These are phyloP conservation scores for Cordyceps farinosa DNA, from an alignment of 2,329 filamentous ascomycete species.

Conservation along the genomic window DNA sequence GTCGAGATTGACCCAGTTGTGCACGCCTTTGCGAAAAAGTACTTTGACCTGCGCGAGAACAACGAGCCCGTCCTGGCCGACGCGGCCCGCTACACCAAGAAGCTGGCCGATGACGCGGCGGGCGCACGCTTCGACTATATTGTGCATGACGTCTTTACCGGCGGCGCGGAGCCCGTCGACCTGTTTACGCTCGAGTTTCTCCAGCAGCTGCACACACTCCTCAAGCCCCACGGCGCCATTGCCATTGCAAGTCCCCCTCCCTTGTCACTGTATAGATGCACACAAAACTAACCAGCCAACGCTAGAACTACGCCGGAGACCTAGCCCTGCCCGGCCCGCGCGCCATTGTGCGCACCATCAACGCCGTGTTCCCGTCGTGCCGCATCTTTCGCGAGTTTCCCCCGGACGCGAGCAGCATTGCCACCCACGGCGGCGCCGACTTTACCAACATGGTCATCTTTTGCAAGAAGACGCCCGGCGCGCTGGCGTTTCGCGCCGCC, in stretches of 20 bases:
- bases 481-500: slow-evolving; percentile 65
- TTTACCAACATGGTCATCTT: slow-evolving; percentile 98
- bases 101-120: slow-evolving; percentile 42
- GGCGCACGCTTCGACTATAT: slow-evolving; percentile 74
- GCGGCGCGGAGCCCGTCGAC: slow-evolving; percentile 82
- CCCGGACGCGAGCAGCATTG: slow-evolving; percentile 37
- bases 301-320: slow-evolving; percentile 90
- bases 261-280: too few relatives aligned
- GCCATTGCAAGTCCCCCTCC: slow-evolving; percentile 65
- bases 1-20: slow-evolving; percentile 93
- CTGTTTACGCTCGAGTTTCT: slow-evolving; percentile 89
- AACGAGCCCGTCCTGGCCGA: slow-evolving; percentile 80
- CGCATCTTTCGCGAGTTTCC: slow-evolving; percentile 82
- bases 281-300: slow-evolving; percentile 20
- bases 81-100: slow-evolving; percentile 65
- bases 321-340: slow-evolving; percentile 71
- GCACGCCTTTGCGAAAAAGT: slow-evolving; percentile 74
- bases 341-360: slow-evolving; percentile 79
- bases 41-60: slow-evolving; percentile 75
- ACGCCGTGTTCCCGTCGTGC: slow-evolving; percentile 79
- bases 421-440: slow-evolving; percentile 42
- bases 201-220: slow-evolving; percentile 61
- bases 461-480: slow-evolving; percentile 63
- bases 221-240: slow-evolving; percentile 76
- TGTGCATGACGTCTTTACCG: slow-evolving; percentile 96